Base-by-base conservation (phyloP, 495 filamentous ascomycete genomes). In the Hypoxylon crocopeplum region DNA sequence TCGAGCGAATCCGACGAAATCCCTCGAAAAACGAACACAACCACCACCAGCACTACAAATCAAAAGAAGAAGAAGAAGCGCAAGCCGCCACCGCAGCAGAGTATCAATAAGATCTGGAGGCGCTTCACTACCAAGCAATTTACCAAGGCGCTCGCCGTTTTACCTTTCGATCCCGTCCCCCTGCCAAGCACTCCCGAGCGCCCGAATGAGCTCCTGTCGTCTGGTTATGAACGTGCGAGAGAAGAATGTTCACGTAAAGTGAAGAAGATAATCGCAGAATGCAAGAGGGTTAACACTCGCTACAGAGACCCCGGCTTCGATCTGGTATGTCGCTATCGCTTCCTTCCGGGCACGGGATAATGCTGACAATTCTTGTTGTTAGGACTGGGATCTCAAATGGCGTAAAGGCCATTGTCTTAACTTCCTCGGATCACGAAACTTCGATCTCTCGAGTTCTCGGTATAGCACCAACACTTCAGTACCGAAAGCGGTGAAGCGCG, bases 261-360 rank as follows among this genome's bases (percentile, higher is more conserved):
- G n/a, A 82, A 84, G 16, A 90, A 91, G 68, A 97, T 97, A 57
- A 86, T 88, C 6, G 86, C 84, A 60, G 92, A 96, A 72, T 97
- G 93, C 71, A 77, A 83, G 57, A 80, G 90, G 13, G 80, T 95
- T 21, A 97, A 98, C 63, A 89, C 89, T 69, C 93, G 93, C 64
- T 98, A 97, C 62, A 84, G 89, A 11, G 93, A 98, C 73, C 85
- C 88, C 7, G 86, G 92, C 61, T 97, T 95, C 69, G 91, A 98
- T 72, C 83, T 71, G 79, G 89, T 83, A 75, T 81, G 69, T 61
- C 11, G 61, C 50, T 37, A 41, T 52, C 15, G 17, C 36, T 64
- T 32, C 66, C 62, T 48, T 54, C 45, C 30, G 65, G 68, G 57
- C 45, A 27, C 68, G 66, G n/a, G 27, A 12, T n/a, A 47, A 59